phyloP scores from a whole-genome alignment of 1,284 basidiomycete genomes.

The Naganishia cerealis region DNA sequence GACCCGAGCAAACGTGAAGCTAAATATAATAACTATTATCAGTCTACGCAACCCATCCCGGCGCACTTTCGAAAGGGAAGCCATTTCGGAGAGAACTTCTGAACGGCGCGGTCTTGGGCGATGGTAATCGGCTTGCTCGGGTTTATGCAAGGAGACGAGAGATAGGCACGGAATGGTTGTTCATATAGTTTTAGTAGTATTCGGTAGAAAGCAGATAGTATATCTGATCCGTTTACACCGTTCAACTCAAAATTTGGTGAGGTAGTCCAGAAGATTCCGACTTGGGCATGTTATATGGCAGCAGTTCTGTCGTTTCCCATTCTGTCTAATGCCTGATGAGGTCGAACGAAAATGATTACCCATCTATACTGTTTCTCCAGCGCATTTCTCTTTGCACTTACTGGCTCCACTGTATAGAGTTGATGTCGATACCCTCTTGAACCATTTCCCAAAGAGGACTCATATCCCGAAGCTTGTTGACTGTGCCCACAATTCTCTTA shows the following conservation, averaged over 20 bases:
- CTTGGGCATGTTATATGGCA: neutral
- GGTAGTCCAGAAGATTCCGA: neutral
- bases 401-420: constrained; percentile 86
- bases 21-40: too few species aligned
- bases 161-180: neutral
- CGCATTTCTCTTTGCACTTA: constrained; percentile 8
- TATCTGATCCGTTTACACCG: neutral
- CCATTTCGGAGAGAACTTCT: too few species aligned
- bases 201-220: neutral
- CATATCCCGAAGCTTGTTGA: constrained; percentile 72
- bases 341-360: neutral
- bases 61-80: too few species aligned
- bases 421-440: constrained; percentile 93
- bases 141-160: neutral
- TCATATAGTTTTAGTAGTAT: neutral
- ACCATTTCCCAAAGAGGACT: constrained; percentile 98
- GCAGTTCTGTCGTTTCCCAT: neutral
- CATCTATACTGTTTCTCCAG: neutral
- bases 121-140: neutral
- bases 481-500: constrained; percentile 81
- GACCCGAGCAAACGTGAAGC: too few species aligned
- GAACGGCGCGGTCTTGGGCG: neutral
- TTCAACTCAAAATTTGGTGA: too few species aligned
- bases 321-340: neutral
- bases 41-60: too few species aligned